These are phyloP conservation scores for Populus ilicifolia DNA, from an alignment of 345 rosid genomes.

Conservation along the genomic window DNA sequence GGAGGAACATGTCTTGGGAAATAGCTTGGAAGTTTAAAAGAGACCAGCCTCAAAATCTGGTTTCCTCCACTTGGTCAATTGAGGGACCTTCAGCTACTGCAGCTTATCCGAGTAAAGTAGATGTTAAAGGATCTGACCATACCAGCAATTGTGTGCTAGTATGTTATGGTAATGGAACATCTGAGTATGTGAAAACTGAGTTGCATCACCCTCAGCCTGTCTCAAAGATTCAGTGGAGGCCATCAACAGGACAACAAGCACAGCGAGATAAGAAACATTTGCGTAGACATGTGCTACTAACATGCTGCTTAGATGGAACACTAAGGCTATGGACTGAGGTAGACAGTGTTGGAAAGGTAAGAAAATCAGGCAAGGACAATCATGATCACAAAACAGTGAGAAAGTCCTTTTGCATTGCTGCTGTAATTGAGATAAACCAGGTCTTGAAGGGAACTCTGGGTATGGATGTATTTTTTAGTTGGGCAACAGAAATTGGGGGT, in stretches of 20 bases:
- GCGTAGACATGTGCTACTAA: conserved; percentile 55
- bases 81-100: conserved; percentile 73
- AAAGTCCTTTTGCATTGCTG: conserved; percentile 55
- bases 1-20: conserved; percentile 70
- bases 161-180: conserved; percentile 41
- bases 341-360: conserved; percentile 48
- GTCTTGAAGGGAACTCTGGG: conserved; percentile 55
- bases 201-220: conserved; percentile 72
- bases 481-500: conserved; percentile 64
- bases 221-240: conserved; percentile 83
- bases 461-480: conserved; percentile 45
- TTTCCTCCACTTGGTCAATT: conserved; percentile 77
- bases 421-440: conserved; percentile 72
- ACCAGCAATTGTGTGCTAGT: conserved; percentile 48
- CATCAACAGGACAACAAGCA: conserved; percentile 39
- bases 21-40: conserved; percentile 73
- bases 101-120: conserved; percentile 34
- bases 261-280: conserved; percentile 29
- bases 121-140: conserved; percentile 31
- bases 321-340: conserved; percentile 83
- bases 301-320: conserved; percentile 87
- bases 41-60: conserved; percentile 61
- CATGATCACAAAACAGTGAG: conserved; percentile 33
- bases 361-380: conserved; percentile 47
- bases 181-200: conserved; percentile 42